These are phyloP conservation scores for Blepharisma japonicum DNA, from an alignment of 73 alveolate species.

Conservation along the genomic window DNA sequence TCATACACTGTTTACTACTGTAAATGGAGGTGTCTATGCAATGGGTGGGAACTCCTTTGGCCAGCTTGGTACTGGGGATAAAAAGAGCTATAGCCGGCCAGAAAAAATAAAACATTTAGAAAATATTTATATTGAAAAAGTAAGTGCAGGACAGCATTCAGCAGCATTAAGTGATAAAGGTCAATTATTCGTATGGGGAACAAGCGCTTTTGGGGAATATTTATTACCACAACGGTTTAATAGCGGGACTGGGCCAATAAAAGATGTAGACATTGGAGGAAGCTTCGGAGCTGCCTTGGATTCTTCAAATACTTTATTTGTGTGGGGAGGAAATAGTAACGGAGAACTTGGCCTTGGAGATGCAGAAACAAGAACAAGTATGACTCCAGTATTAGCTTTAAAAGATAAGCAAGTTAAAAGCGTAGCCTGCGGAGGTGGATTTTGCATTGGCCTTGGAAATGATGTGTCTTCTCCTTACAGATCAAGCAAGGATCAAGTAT, in stretches of 20 bases:
- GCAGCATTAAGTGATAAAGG: conserved; percentile 45
- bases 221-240: conserved; percentile 31
- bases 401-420: background rate
- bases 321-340: conserved; percentile 35
- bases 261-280: conserved; percentile 28
- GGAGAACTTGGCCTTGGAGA: conserved; percentile 46
- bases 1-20: conserved; percentile 52
- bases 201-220: conserved; percentile 52
- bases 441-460: conserved; percentile 26
- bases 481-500: no score
- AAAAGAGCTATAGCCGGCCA: conserved; percentile 35
- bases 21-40: conserved; percentile 46
- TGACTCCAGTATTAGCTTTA: background rate
- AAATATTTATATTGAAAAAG: conserved; percentile 36
- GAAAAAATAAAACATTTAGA: conserved; percentile 40
- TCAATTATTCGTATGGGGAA: conserved; percentile 42
- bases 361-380: conserved; percentile 32
- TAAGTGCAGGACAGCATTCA: conserved; percentile 55
- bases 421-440: conserved; percentile 25
- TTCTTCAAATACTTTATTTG: background rate
- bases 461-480: background rate
- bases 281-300: conserved; percentile 40
- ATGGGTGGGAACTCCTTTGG: conserved; percentile 68
- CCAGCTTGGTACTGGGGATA: conserved; percentile 65
- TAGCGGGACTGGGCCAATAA: conserved; percentile 22